A percentile compares a stretch with the other conserved stretches of the same genome.
These are phyloP conservation scores for Albugo candida DNA, from an alignment of 352 stramenopile species.

Conservation along the genomic window DNA sequence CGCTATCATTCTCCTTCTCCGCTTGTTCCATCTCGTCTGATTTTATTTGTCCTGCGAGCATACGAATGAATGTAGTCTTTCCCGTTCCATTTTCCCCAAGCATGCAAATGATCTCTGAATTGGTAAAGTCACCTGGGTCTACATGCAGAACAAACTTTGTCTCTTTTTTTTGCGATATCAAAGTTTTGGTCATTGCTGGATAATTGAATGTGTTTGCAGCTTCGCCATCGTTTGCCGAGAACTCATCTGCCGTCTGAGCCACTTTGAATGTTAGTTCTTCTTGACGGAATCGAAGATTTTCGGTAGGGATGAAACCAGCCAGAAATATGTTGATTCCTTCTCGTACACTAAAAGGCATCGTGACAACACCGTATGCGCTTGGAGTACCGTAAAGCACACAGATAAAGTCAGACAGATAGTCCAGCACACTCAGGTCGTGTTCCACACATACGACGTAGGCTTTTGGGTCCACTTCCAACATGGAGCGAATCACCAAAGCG, in stretches of 20 bases:
- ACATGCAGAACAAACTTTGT: slow-evolving; percentile 96
- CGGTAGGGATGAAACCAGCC: slow-evolving; percentile 96
- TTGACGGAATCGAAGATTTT: slow-evolving; percentile 98
- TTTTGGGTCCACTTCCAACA: slow-evolving; percentile 79
- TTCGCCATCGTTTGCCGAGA: slow-evolving; percentile 65
- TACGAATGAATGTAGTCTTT: slow-evolving; percentile 99
- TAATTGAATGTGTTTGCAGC: slow-evolving; percentile 89
- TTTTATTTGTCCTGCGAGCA: slow-evolving; percentile 97
- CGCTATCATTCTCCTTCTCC: slow-evolving; percentile 38
- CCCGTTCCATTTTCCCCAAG: slow-evolving; percentile 98
- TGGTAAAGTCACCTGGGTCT: slow-evolving; percentile 91
- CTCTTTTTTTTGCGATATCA: slow-evolving; percentile 86
- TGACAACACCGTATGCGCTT: slow-evolving; percentile 98
- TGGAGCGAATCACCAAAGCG: slow-evolving; percentile 92
- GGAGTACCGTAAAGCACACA: slow-evolving; percentile 97
- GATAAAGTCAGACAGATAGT: slow-evolving; percentile 99
- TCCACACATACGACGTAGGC: slow-evolving; percentile 98
- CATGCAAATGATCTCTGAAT: slow-evolving; percentile 99
- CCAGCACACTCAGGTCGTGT: slow-evolving; percentile 98
- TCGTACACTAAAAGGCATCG: slow-evolving; percentile 98
- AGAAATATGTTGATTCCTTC: slow-evolving; percentile 99
- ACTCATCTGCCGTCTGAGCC: slow-evolving; percentile 83
- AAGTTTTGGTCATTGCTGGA: slow-evolving; percentile 97
- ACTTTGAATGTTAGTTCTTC: slow-evolving; percentile 98
- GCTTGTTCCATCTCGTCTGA: slow-evolving; percentile 90